Percentiles rank a stretch among this genome's conserved stretches.
phyloP scores from a whole-genome alignment of 1,139 yeast genomes.

The Geotrichum histeridarum region DNA sequence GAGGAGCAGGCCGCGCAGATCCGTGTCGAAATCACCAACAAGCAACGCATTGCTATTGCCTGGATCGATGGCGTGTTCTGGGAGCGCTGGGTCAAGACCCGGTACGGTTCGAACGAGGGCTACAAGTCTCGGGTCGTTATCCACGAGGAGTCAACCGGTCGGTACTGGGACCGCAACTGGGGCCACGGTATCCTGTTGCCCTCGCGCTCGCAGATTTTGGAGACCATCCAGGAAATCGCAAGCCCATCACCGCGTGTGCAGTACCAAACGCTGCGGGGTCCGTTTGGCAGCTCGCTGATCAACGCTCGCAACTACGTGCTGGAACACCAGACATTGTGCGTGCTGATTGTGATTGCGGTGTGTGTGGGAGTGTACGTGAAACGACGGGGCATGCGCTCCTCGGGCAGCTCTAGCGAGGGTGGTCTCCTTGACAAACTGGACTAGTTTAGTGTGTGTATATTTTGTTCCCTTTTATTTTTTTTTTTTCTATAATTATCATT shows the following conservation, averaged over 20 bases:
- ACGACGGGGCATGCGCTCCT: not conserved
- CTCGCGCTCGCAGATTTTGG: slow-evolving; percentile 31
- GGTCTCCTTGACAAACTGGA: slow-evolving; percentile 12
- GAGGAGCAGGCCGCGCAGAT: slow-evolving; percentile 33
- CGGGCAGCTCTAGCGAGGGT: not conserved
- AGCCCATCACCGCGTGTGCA: slow-evolving; percentile 23
- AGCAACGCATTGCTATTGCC: slow-evolving; percentile 36
- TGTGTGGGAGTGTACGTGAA: not conserved
- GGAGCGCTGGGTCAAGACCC: slow-evolving; percentile 36
- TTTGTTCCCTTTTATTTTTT: not conserved
- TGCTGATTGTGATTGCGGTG: not conserved
- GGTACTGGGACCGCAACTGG: slow-evolving; percentile 34
- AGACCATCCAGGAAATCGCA: slow-evolving; percentile 28
- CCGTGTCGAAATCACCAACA: slow-evolving; percentile 28
- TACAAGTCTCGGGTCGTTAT: slow-evolving; percentile 28
- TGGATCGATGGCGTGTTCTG: slow-evolving; percentile 40
- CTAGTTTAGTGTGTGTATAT: not conserved
- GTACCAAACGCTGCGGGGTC: not conserved
- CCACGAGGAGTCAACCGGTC: slow-evolving; percentile 30
- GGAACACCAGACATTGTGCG: slow-evolving; percentile 2
- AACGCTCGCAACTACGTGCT: slow-evolving; percentile 1
- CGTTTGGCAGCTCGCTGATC: not conserved
- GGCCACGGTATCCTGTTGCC: slow-evolving; percentile 30
- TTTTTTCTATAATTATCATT: not conserved
- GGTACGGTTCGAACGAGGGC: slow-evolving; percentile 26